These are phyloP conservation scores for Phytophthora fragariaefolia DNA, from an alignment of 352 stramenopile species.

Conservation along the genomic window DNA sequence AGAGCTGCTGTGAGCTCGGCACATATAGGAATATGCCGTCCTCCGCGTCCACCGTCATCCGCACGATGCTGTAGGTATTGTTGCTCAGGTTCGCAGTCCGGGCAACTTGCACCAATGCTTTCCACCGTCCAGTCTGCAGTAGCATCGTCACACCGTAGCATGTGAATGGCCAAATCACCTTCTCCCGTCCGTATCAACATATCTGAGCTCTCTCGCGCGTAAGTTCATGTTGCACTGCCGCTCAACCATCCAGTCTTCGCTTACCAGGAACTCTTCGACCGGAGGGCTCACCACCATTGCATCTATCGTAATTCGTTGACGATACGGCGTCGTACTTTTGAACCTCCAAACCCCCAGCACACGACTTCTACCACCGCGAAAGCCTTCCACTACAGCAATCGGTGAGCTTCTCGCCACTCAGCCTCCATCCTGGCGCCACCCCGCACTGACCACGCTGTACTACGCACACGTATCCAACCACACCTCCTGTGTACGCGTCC, in stretches of 20 bases:
- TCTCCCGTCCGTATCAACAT: neutral
- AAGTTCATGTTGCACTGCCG: slow-evolving; percentile 19
- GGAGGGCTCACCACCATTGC: slow-evolving; percentile 7
- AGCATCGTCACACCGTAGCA: slow-evolving; percentile 6
- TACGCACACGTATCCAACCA: too few relatives aligned
- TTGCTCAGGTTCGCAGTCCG: slow-evolving; percentile 13
- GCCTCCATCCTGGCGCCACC: neutral
- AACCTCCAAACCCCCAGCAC: slow-evolving; percentile 12
- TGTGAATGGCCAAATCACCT: slow-evolving; percentile 10
- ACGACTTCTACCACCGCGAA: neutral
- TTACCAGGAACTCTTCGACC: slow-evolving; percentile 7
- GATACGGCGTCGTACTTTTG: neutral
- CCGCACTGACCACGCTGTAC: too few relatives aligned
- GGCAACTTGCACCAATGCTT: slow-evolving; percentile 3
- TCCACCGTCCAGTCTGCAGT: neutral
- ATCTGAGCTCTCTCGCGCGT: too few relatives aligned
- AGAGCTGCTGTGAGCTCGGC: neutral
- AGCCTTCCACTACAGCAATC: slow-evolving; percentile 13
- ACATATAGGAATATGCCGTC: slow-evolving; percentile 23
- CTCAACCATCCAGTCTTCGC: slow-evolving; percentile 16
- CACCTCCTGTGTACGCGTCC: neutral
- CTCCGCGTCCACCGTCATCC: slow-evolving; percentile 7
- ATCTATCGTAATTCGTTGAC: neutral
- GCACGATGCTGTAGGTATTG: slow-evolving; percentile 4
- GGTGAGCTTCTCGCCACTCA: neutral